A percentile compares a stretch with the other conserved stretches of the same genome.
phyloP scores from a whole-genome alignment of 139 green algal species.

The Chlamydomonas incerta region DNA sequence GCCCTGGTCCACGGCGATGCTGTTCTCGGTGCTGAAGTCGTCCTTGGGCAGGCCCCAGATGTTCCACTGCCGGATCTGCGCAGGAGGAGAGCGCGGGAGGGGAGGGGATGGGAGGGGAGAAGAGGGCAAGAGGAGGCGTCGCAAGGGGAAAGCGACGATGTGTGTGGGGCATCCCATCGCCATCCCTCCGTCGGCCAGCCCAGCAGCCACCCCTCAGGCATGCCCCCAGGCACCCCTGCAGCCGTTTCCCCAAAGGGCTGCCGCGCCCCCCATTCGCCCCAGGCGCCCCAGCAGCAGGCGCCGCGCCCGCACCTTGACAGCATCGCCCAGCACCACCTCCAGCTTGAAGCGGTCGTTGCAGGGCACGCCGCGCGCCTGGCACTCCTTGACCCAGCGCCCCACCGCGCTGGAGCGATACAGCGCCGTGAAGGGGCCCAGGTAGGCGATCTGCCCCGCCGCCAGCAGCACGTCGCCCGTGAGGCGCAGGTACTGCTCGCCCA shows the following conservation, averaged over 20 bases:
- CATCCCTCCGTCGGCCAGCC: too few relatives aligned
- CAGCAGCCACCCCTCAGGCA: neutral
- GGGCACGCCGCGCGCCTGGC: constrained; percentile 60
- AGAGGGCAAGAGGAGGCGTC: too few relatives aligned
- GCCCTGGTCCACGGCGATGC: constrained; percentile 80
- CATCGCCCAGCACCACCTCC: constrained; percentile 68
- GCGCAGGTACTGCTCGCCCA: constrained; percentile 73
- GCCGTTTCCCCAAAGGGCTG: too few relatives aligned
- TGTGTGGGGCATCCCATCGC: too few relatives aligned
- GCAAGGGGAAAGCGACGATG: too few relatives aligned
- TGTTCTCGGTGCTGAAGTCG: constrained; percentile 87
- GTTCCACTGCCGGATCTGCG: constrained; percentile 80
- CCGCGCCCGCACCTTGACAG: constrained; percentile 66
- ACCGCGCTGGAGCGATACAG: constrained; percentile 71
- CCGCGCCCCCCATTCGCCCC: too few relatives aligned
- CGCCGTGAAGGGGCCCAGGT: constrained; percentile 84
- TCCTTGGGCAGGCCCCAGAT: constrained; percentile 90
- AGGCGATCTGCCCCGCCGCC: constrained; percentile 77
- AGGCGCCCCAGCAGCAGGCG: too few relatives aligned
- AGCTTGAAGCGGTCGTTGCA: constrained; percentile 77
- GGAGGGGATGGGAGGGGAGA: neutral
- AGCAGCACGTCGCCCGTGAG: constrained; percentile 88
- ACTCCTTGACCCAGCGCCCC: constrained; percentile 57
- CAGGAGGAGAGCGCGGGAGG: neutral
- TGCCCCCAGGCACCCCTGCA: too few relatives aligned